Evolutionary conservation across 768 basidiomycete species (phyloP).

Genomic region (Phaeotremella skinneri): DNA sequence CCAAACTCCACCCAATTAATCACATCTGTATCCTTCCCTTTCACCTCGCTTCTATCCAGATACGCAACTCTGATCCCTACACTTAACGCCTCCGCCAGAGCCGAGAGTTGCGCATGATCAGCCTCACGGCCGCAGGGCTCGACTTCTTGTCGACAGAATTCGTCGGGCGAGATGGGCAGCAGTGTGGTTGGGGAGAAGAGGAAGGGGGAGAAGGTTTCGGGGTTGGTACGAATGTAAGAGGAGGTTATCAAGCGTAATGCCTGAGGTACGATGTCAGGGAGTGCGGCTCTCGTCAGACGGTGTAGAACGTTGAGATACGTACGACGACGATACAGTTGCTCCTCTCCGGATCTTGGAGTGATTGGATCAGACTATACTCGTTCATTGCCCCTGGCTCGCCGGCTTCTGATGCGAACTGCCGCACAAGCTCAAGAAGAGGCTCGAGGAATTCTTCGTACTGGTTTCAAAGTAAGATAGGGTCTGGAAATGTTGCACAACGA

Average conservation of each 20-base stretch:
- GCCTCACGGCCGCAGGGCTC: constrained; percentile 56
- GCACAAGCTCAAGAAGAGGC: constrained; percentile 60
- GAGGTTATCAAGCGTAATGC: constrained; percentile 77
- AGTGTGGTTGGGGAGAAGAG: constrained; percentile 72
- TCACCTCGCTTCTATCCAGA: constrained; percentile 62
- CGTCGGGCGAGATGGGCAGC: constrained; percentile 59
- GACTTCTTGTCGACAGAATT: constrained; percentile 75
- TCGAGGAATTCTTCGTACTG: constrained; percentile 65
- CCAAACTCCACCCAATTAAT: constrained; percentile 53
- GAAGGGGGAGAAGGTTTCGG: constrained; percentile 66
- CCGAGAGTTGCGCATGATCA: constrained; percentile 81
- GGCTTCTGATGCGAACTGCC: constrained; percentile 39
- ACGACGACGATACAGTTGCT: constrained; percentile 50
- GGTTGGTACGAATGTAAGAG: constrained; percentile 69
- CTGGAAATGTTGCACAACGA: neutral
- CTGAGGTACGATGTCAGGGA: constrained; percentile 48
- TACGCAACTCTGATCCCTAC: constrained; percentile 74
- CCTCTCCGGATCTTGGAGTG: constrained; percentile 46
- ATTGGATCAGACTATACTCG: constrained; percentile 38
- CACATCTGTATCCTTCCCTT: constrained; percentile 30
- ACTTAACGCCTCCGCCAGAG: constrained; percentile 66
- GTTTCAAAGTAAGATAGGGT: neutral
- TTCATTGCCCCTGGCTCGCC: constrained; percentile 15
- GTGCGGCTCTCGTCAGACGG: neutral
- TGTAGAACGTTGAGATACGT: constrained; percentile 14